phyloP scores from a whole-genome alignment of 176 grass and related monocot genomes.

The Eleusine coracana region DNA sequence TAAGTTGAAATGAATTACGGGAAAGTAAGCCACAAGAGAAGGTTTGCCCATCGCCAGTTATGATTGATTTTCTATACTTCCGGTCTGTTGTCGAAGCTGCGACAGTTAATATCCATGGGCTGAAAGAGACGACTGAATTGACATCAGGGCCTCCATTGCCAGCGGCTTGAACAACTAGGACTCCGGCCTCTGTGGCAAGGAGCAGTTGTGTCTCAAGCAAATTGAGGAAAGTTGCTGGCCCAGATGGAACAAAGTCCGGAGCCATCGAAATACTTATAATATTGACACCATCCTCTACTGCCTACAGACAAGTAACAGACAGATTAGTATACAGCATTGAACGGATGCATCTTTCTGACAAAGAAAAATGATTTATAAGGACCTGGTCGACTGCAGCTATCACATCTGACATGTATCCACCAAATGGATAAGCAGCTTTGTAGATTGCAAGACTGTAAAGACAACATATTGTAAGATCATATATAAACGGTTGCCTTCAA shows the following conservation, averaged over 20 bases:
- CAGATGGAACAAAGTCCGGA: conserved; percentile 59
- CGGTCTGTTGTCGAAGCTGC: conserved; percentile 74
- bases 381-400: conserved; percentile 93
- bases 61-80: conserved; percentile 69
- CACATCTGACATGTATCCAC: conserved; percentile 93
- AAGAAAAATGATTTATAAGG: background rate
- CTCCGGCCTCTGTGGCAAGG: conserved; percentile 85
- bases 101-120: conserved; percentile 94
- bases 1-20: conserved; percentile 56
- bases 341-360: conserved; percentile 23
- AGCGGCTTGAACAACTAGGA: conserved; percentile 83
- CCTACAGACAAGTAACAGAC: conserved; percentile 54
- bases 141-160: conserved; percentile 75
- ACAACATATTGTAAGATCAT: conserved; percentile 28
- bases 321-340: conserved; percentile 27
- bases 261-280: conserved; percentile 83
- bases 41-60: conserved; percentile 60
- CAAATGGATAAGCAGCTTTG: conserved; percentile 91
- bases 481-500: background rate
- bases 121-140: conserved; percentile 82
- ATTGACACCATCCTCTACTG: conserved; percentile 89
- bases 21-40: conserved; percentile 61
- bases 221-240: conserved; percentile 78
- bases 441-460: conserved; percentile 77
- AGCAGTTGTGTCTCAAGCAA: conserved; percentile 87